Base-by-base conservation (phyloP, 352 stramenopile genomes). In the Phytophthora hibernalis region DNA sequence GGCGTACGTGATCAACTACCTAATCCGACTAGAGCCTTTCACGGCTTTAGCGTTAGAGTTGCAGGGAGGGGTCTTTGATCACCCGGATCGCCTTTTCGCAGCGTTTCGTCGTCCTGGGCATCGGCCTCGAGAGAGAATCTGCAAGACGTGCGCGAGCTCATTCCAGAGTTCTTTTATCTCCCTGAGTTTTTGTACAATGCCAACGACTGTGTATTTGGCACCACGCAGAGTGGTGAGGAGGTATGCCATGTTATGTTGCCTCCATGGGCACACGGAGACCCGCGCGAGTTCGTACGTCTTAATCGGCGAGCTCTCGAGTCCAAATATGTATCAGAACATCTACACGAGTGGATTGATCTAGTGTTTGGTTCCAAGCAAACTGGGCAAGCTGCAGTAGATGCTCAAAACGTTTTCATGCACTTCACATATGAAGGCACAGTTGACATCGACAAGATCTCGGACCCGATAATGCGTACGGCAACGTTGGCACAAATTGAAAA, bases 281-380 rank as follows among this genome's bases (percentile, higher is more conserved):
- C 95, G 18, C 90, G 95, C 54, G 97, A 95, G 62, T 99, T 99
- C 66, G 82, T 99, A 26, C 87, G 96, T 24, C 74, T 99, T 0
- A 96, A 99, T 72, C 88, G 97, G n/a, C 85, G 85, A 24, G 97
- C 97, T 7, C 84, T 99, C 3, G 97, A 99, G 71, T 98, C 90
- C 49, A 96, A 98, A 60, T 93, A 98, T 61, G 97, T 98, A 18
- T 98, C 95, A 2, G 85, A 96, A 58, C 93, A 98, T 78, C 68
- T 99, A n/a, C 95, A 98, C 51, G 81, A 98, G 59, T 99, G 97
- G 97, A 98, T 99, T 61, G 97, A 99, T 77, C 77, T 99, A 12
- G 94, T 99, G 8, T 99, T 99, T 80, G 98, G 97, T 10, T 90
- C 75, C 58, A 99, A 98, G 55, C 97, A 99, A 74, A 96, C 96